A percentile compares a stretch with the other conserved stretches of the same genome.
Conservation (phyloP, 2,329 filamentous ascomycete species). For the Scedosporium minutisporum region DNA sequence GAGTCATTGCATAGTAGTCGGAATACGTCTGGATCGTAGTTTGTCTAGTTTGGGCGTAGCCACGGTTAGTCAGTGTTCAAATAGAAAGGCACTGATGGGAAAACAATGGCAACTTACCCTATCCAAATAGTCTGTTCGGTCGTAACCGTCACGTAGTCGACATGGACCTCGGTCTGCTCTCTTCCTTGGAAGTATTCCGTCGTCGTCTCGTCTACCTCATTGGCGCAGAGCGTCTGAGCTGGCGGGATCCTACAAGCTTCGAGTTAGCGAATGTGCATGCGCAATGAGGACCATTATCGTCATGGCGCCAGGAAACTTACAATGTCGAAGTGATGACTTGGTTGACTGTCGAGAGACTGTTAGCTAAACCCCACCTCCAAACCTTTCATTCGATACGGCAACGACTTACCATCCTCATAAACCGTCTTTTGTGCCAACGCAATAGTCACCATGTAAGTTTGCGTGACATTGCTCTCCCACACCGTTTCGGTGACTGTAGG, state of each 20-base stretch:
- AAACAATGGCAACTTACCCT: conserved; percentile 2
- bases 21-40: conserved; percentile 1
- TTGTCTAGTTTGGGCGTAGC: neutral
- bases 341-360: neutral
- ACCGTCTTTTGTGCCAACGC: neutral
- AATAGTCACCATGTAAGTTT: neutral
- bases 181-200: conserved; percentile 1
- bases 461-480: neutral
- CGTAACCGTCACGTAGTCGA: conserved; percentile 4
- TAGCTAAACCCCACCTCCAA: neutral
- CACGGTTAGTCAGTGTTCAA: neutral
- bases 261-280: neutral
- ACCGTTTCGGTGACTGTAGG: conserved; percentile 4
- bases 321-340: conserved; percentile 1
- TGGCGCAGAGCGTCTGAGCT: conserved; percentile 3
- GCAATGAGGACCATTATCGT: neutral
- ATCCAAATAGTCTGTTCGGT: conserved; percentile 1
- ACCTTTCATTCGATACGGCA: neutral
- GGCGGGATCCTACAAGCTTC: neutral
- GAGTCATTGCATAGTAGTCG: conserved; percentile 5
- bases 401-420: conserved; percentile 4
- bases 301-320: neutral
- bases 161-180: neutral
- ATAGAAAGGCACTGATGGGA: neutral
- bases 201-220: neutral